These are phyloP conservation scores for Fusarium sp. DNA, from an alignment of 2,329 filamentous ascomycete genomes.

Conservation along the genomic window DNA sequence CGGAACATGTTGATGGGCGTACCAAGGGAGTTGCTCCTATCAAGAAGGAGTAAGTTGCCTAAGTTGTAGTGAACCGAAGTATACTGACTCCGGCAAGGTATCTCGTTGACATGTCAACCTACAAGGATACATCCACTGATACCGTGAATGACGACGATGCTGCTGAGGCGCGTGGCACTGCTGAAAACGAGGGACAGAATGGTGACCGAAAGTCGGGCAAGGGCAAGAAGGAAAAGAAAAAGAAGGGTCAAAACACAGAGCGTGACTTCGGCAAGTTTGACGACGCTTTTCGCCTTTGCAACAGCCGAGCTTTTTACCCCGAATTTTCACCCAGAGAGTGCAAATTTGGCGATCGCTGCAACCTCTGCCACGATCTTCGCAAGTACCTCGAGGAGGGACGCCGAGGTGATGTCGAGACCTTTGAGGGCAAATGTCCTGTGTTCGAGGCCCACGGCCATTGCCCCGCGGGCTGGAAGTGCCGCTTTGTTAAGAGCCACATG, in stretches of 20 bases:
- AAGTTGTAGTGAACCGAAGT: background rate
- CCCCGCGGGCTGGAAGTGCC: slow-evolving; percentile 90
- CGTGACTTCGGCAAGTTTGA: slow-evolving; percentile 83
- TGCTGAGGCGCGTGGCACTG: slow-evolving; percentile 57
- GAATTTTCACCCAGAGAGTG: slow-evolving; percentile 88
- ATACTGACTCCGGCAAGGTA: slow-evolving; percentile 50
- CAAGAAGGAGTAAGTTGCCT: slow-evolving; percentile 73
- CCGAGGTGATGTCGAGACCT: slow-evolving; percentile 79
- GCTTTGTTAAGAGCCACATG: slow-evolving; percentile 89
- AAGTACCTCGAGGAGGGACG: slow-evolving; percentile 87
- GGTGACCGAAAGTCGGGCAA: slow-evolving; percentile 64
- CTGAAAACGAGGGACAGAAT: slow-evolving; percentile 58
- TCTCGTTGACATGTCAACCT: slow-evolving; percentile 52
- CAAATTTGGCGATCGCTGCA: slow-evolving; percentile 82
- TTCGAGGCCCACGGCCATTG: slow-evolving; percentile 82
- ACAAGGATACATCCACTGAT: slow-evolving; percentile 38
- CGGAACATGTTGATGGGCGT: slow-evolving; percentile 43
- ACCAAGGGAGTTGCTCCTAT: slow-evolving; percentile 74
- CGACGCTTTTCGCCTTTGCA: slow-evolving; percentile 82
- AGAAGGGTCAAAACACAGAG: slow-evolving; percentile 79
- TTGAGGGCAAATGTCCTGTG: slow-evolving; percentile 83
- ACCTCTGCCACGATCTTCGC: slow-evolving; percentile 83
- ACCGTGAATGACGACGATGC: slow-evolving; percentile 59
- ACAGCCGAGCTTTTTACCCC: slow-evolving; percentile 73
- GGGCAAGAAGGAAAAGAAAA: slow-evolving; percentile 58